Conservation (phyloP, 2,329 filamentous ascomycete species). For the Calonectria honghensis region DNA sequence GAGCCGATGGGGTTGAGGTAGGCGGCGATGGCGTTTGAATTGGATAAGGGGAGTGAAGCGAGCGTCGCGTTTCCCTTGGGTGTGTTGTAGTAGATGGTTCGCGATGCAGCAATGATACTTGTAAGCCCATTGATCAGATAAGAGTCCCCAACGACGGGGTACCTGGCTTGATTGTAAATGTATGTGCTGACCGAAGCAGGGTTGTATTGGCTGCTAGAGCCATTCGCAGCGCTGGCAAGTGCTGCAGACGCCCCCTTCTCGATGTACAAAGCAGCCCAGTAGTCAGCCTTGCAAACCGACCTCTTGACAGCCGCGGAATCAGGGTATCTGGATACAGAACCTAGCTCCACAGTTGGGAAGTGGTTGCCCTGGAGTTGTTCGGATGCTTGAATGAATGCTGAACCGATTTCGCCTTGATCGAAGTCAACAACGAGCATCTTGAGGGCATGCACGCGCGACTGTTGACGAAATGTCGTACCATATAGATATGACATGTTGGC, state of each 20-base stretch:
- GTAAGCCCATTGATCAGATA: not conserved
- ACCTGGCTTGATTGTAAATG: constrained; percentile 26
- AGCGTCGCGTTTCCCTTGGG: constrained; percentile 1
- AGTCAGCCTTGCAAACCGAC: not conserved
- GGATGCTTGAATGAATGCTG: not conserved
- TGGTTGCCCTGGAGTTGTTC: constrained; percentile 1
- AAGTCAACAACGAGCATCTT: constrained; percentile 34
- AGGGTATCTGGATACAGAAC: not conserved
- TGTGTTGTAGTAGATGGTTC: constrained; percentile 16
- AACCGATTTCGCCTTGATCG: constrained; percentile 1
- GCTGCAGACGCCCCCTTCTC: constrained; percentile 7
- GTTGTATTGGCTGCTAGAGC: constrained; percentile 2
- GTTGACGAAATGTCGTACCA: constrained; percentile 15
- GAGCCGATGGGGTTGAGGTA: constrained; percentile 16
- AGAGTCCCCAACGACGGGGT: constrained; percentile 7
- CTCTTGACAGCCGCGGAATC: constrained; percentile 20
- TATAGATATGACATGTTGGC: constrained; percentile 27
- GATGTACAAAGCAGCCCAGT: constrained; percentile 27
- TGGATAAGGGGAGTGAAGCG: not conserved
- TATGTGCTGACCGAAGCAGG: constrained; percentile 7
- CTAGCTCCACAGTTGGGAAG: constrained; percentile 18
- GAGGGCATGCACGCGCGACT: constrained; percentile 20
- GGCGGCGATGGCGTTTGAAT: constrained; percentile 1
- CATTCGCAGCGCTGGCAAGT: not conserved
- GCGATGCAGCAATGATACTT: not conserved